phyloP scores from a whole-genome alignment of 2,329 filamentous ascomycete genomes.

The Talaromyces sp. region DNA sequence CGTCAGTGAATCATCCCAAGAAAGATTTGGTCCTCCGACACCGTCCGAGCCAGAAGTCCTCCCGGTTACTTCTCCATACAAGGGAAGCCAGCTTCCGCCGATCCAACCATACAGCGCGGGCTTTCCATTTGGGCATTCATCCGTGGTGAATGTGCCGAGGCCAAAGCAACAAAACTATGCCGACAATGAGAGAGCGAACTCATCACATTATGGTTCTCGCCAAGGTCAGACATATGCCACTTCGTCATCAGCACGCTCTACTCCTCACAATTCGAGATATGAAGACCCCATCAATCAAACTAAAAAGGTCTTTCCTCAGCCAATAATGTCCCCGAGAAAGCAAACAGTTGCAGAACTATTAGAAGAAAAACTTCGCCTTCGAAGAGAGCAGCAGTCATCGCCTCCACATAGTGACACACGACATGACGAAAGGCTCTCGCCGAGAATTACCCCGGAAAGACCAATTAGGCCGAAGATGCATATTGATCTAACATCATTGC shows the following conservation, averaged over 20 bases:
- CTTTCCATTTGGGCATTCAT: background rate
- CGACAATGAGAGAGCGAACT: background rate
- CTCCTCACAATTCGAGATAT: background rate
- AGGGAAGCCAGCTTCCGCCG: background rate
- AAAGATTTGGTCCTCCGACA: slow-evolving; percentile 23
- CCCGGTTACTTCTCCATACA: background rate
- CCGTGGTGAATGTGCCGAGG: background rate
- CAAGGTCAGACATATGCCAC: background rate
- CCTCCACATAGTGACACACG: background rate
- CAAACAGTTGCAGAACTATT: slow-evolving; percentile 26
- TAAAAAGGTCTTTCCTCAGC: background rate
- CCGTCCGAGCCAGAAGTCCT: slow-evolving; percentile 16
- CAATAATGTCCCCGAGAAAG: background rate
- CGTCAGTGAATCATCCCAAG: slow-evolving; percentile 23
- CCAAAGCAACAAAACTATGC: background rate
- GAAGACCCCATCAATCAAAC: background rate
- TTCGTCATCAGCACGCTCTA: background rate
- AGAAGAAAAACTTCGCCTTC: slow-evolving; percentile 30
- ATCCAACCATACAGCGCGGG: background rate
- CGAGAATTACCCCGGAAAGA: background rate
- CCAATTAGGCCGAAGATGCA: background rate
- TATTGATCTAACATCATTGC: background rate
- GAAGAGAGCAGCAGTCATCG: slow-evolving; percentile 18
- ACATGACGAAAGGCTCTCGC: background rate
- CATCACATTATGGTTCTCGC: background rate